Evolutionary conservation across 345 rosid genomes (phyloP).

Genomic region (Arabidopsis suecica): DNA sequence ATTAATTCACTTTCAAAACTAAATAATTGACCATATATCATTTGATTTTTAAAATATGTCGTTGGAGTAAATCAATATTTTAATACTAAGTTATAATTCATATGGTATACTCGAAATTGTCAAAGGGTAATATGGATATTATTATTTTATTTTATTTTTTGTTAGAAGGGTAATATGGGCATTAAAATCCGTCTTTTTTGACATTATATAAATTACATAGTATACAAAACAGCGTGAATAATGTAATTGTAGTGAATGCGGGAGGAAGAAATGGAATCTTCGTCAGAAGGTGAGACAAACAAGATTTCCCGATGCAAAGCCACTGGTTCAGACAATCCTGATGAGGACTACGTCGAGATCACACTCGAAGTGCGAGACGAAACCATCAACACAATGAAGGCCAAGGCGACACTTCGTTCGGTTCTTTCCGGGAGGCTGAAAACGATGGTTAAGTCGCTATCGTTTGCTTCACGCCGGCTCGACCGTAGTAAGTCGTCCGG

Average conservation of each 20-base stretch:
- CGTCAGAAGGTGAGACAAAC: conserved; percentile 27
- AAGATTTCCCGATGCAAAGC: conserved; percentile 7
- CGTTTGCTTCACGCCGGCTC: conserved; percentile 37
- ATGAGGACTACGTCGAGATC: conserved; percentile 57
- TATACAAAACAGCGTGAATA: background rate
- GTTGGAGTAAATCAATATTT: background rate
- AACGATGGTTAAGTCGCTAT: conserved; percentile 53
- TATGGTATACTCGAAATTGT: background rate
- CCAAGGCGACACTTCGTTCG: conserved; percentile 40
- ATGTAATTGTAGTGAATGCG: conserved; percentile 10
- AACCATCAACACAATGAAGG: conserved; percentile 47
- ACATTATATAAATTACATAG: too few relatives aligned
- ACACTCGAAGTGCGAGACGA: conserved; percentile 61
- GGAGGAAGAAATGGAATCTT: conserved; percentile 26
- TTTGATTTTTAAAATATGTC: background rate
- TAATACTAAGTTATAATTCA: background rate
- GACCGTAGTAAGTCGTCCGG: conserved; percentile 75
- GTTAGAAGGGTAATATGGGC: background rate
- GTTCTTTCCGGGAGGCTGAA: conserved; percentile 63
- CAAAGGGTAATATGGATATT: conserved; percentile 1
- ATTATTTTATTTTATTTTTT: too few relatives aligned
- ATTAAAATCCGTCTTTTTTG: background rate
- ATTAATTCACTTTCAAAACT: background rate
- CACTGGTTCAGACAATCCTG: conserved; percentile 6
- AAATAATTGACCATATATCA: background rate